Evolutionary conservation across 768 basidiomycete genomes (phyloP).

Genomic region (Termitomyces sp.): DNA sequence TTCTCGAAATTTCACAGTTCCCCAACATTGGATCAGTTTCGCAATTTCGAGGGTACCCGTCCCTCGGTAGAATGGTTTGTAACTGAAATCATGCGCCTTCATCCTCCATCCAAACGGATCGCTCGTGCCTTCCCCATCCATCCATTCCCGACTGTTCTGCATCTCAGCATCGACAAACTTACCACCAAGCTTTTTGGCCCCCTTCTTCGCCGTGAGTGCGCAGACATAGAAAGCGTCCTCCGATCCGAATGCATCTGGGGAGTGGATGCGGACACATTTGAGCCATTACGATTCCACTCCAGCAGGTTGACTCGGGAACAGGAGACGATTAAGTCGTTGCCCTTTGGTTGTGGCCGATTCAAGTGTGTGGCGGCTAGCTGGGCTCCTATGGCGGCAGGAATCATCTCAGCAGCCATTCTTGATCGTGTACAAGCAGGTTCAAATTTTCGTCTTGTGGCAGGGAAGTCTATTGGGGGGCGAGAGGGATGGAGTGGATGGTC

Average conservation of each 20-base stretch:
- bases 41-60: conserved; percentile 2
- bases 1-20: conserved; percentile 33
- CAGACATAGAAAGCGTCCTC: conserved; percentile 33
- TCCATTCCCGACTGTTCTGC: conserved; percentile 1
- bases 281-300: conserved; percentile 37
- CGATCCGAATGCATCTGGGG: conserved; percentile 35
- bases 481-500: conserved; percentile 46
- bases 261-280: conserved; percentile 31
- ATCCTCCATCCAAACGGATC: conserved; percentile 51
- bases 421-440: conserved; percentile 26
- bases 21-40: conserved; percentile 29
- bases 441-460: conserved; percentile 23
- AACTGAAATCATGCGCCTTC: conserved; percentile 42
- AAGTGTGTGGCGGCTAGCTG: conserved; percentile 45
- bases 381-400: conserved; percentile 49
- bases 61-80: conserved; percentile 36
- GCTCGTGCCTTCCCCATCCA: conserved; percentile 19
- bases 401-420: conserved; percentile 42
- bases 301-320: conserved; percentile 16
- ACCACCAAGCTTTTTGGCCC: neutral
- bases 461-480: conserved; percentile 31
- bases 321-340: conserved; percentile 20
- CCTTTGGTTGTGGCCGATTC: conserved; percentile 49
- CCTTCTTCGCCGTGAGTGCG: conserved; percentile 22
- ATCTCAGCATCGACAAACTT: neutral